Conservation (phyloP, 1,284 basidiomycete genomes). For the Schizopora paradoxa region DNA sequence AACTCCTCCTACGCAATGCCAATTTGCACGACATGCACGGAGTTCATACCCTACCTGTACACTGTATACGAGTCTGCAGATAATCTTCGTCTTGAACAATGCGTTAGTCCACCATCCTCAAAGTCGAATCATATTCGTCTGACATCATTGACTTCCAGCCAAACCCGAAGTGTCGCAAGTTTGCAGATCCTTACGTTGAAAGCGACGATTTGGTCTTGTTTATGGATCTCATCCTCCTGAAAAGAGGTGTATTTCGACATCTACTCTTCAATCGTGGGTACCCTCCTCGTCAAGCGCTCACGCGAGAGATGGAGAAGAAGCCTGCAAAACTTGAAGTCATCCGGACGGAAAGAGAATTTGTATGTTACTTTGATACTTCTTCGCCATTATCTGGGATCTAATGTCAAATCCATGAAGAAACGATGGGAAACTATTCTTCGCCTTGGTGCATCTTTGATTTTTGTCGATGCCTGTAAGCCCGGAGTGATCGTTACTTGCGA, state of each 20-base stretch:
- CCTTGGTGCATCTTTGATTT: conserved; percentile 51
- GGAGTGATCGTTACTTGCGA: conserved; percentile 3
- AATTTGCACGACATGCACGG: conserved; percentile 34
- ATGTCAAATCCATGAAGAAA: conserved; percentile 32
- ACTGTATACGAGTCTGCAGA: conserved; percentile 81
- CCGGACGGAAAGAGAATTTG: conserved; percentile 4
- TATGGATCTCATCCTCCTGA: conserved; percentile 83
- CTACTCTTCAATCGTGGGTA: conserved; percentile 83
- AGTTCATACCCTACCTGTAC: conserved; percentile 65
- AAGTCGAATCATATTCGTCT: conserved; percentile 9
- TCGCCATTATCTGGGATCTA: background rate
- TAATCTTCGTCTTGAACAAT: conserved; percentile 79
- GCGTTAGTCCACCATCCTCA: conserved; percentile 43
- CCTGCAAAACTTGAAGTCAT: conserved; percentile 15
- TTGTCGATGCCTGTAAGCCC: conserved; percentile 64
- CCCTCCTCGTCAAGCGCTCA: conserved; percentile 35
- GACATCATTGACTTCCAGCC: conserved; percentile 2
- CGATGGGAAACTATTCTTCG: conserved; percentile 52
- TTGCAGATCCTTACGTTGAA: conserved; percentile 89
- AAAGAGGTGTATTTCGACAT: conserved; percentile 83
- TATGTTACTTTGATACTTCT: background rate
- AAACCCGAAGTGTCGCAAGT: conserved; percentile 58
- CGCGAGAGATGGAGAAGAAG: conserved; percentile 16
- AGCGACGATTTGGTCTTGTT: conserved; percentile 75
- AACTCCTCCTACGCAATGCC: conserved; percentile 9